Evolutionary conservation across 1,284 basidiomycete genomes (phyloP), one percentile per base, ranked within the genome.

Genomic region (Ceratobasidium sp.): DNA sequence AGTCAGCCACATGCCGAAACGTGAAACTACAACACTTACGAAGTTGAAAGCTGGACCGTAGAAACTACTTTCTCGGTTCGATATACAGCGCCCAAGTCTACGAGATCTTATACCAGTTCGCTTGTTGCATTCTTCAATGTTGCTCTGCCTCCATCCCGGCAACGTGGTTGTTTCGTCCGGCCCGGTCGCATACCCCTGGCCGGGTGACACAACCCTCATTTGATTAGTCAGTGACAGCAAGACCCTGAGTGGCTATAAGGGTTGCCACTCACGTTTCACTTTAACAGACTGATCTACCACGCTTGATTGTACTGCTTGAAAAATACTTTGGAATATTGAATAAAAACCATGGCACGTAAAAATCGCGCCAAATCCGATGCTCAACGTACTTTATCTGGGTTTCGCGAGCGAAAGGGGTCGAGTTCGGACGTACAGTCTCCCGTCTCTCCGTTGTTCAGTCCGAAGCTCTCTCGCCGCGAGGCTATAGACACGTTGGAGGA

Each of bases 331-430:
- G 23, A 57, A 27, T 10, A 5, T 7, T 44, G 4, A 12, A 23
- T n/a, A n/a, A 20, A 2, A 23, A 41, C 5, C 20, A 68, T 68
- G 66, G 48, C 46, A 23, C 44, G 66, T 30, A 41, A 50, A 33
- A 68, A 54, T 12, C 66, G 66, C 6, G 23, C 44, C 66, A 68
- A 68, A 33, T 50, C 44, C 20, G 66, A 68, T 35, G 44, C 66
- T 20, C 44, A 50, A 18, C 66, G 55, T 16, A 54, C 23, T 27
- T 27, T 27, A 57, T n/a, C 55, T 6, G 30, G 18, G 12, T 30
- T 27, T 30, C 55, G n/a, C 20, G 55, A 14, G 55, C 55, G 27
- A n/a, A 57, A 57, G n/a, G n/a, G 55, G n/a, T 57, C 55, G 23
- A 57, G 27, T 14, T 57, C 55, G 23, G 55, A 57, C 23, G 23